Base-by-base conservation (phyloP, 306 rosid species). In the Mimosa pudica region DNA sequence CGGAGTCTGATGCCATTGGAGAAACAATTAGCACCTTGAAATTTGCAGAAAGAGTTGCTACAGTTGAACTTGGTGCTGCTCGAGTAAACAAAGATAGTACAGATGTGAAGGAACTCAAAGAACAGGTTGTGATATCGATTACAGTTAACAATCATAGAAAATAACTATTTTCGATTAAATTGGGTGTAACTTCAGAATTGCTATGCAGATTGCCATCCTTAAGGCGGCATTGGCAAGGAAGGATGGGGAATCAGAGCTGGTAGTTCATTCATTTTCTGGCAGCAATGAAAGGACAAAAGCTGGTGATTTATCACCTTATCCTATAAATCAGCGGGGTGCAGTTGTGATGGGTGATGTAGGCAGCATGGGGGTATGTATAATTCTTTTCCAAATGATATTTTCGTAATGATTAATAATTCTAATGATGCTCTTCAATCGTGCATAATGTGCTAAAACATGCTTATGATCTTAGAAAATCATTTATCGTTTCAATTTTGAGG, bases 1-100 rank as follows among this genome's bases (percentile, higher is more conserved):
- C 97, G 0, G 98, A 91, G 88, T 77, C 88, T 11, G 94, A 94
- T 77, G 93, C 97, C 47, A 7, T 82, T 73, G 90, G 94, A 79
- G 98, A 94, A 85, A 89, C 97, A 60, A 85, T 94, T 10, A 94
- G 98, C 84, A 94, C 98, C 38, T 88, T 94, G 58, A 94, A 94
- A 86, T 94, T 94, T 84, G 98, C 98, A 74, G 98, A 94, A 82
- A 83, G 98, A 81, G 98, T 92, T 76, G 97, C 97, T 30, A 94
- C 97, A 3, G 97, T 94, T 47, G 98, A 94, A 84, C 94, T 94
- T 47, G 98, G 98, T 41, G 91, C 97, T 83, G 97, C 98, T 73
- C 92, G 86, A 78, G 97, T 92, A 51, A 94, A 94, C 89, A 94
- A 89, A 86, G 97, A 92, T 74, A 80, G 88, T 51, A 24, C 89